Percentiles rank a stretch among this genome's conserved stretches.
Conservation (phyloP, 2,329 filamentous ascomycete species). For the Ophiostoma sp. region DNA sequence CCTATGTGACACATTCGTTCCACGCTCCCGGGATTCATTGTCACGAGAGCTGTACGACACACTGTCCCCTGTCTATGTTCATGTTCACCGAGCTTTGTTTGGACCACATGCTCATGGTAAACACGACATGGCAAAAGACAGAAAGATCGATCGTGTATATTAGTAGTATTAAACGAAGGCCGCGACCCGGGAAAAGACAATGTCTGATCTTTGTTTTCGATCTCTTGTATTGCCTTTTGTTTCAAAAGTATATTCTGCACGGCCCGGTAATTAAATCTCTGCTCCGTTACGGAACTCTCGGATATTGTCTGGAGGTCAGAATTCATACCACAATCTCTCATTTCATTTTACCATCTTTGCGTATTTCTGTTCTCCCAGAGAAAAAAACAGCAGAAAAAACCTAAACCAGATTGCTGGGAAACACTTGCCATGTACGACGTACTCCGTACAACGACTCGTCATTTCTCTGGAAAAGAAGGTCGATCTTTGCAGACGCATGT, state of each 20-base stretch:
- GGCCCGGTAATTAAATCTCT: not conserved
- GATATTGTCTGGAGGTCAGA: too few species aligned
- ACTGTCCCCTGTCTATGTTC: not conserved
- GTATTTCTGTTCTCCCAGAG: not conserved
- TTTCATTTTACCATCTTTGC: not conserved
- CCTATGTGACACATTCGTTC: not conserved
- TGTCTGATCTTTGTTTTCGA: not conserved
- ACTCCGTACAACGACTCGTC: not conserved
- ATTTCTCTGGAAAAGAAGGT: not conserved
- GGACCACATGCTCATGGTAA: not conserved
- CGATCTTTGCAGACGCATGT: not conserved
- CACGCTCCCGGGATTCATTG: not conserved
- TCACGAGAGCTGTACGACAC: not conserved
- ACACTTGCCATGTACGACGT: too few species aligned
- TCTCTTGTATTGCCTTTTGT: not conserved
- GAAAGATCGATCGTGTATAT: not conserved
- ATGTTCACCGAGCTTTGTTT: not conserved
- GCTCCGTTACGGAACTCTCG: too few species aligned
- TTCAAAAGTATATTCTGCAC: not conserved
- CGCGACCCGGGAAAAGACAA: not conserved
- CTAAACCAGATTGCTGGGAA: not conserved
- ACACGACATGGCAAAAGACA: not conserved
- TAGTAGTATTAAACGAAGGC: not conserved
- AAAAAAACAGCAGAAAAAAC: not conserved
- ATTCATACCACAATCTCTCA: too few species aligned